A percentile compares a stretch with the other conserved stretches of the same genome.
These are phyloP conservation scores for Lactarius trivialis DNA, from an alignment of 768 basidiomycete species.

Conservation along the genomic window DNA sequence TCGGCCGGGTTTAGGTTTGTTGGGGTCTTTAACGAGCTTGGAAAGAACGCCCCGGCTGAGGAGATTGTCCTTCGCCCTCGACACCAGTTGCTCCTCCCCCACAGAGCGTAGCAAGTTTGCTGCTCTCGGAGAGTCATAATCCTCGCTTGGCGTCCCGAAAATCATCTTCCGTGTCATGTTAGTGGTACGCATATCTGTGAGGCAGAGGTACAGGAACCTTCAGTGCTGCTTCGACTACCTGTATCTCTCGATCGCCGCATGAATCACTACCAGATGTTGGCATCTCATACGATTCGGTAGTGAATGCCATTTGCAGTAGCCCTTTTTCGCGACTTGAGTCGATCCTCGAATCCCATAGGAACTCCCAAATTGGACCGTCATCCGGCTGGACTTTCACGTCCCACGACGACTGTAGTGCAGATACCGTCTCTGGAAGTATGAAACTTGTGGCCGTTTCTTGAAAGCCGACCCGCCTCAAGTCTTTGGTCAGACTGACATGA, in stretches of 20 bases:
- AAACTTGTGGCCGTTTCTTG: conserved; percentile 35
- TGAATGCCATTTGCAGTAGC: conserved; percentile 51
- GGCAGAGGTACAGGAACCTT: conserved; percentile 42
- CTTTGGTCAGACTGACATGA: conserved; percentile 3
- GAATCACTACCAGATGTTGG: conserved; percentile 27
- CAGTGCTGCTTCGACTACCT: conserved; percentile 59
- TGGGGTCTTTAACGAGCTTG: conserved; percentile 55
- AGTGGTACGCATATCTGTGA: neutral
- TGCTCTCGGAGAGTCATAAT: conserved; percentile 56
- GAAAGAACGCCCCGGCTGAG: conserved; percentile 60
- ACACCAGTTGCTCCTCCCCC: conserved; percentile 53
- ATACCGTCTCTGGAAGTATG: conserved; percentile 39
- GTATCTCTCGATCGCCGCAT: conserved; percentile 33
- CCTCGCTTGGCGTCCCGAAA: conserved; percentile 63
- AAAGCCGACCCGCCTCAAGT: conserved; percentile 57
- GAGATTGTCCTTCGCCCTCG: conserved; percentile 51
- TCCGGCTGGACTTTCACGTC: conserved; percentile 44
- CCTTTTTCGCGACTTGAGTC: conserved; percentile 75
- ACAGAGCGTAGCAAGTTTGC: conserved; percentile 48
- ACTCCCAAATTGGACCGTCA: conserved; percentile 53
- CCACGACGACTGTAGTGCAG: conserved; percentile 40
- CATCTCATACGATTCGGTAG: conserved; percentile 37
- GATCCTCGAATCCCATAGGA: conserved; percentile 63
- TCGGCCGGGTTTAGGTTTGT: conserved; percentile 63
- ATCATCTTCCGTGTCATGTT: conserved; percentile 49